phyloP scores from a whole-genome alignment of 768 basidiomycete genomes.

The Boletus fagicola region DNA sequence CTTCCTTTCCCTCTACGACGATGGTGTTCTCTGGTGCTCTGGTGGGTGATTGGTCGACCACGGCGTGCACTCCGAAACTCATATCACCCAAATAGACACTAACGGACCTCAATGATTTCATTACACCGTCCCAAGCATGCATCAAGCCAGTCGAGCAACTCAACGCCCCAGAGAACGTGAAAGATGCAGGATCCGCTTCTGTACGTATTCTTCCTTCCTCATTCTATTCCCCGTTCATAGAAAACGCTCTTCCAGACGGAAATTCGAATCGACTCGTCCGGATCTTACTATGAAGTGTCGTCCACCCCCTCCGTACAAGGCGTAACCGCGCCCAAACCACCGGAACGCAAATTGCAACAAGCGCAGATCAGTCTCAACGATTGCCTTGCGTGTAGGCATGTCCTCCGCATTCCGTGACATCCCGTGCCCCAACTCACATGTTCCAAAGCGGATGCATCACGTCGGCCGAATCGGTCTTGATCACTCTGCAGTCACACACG shows the following conservation, averaged over 20 bases:
- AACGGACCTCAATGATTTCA: slow-evolving; percentile 95
- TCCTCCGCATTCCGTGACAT: slow-evolving; percentile 6
- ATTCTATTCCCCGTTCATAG: slow-evolving; percentile 1
- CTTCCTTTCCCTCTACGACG: neutral
- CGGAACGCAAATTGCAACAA: slow-evolving; percentile 70
- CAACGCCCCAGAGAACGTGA: slow-evolving; percentile 40
- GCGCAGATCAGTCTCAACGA: slow-evolving; percentile 97
- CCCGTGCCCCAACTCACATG: slow-evolving; percentile 9
- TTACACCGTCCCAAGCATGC: slow-evolving; percentile 94
- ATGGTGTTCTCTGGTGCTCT: slow-evolving; percentile 91
- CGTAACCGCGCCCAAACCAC: slow-evolving; percentile 22
- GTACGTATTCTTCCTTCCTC: slow-evolving; percentile 30
- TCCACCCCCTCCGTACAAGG: slow-evolving; percentile 25
- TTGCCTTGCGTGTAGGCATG: slow-evolving; percentile 95
- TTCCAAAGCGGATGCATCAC: slow-evolving; percentile 88
- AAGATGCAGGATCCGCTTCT: slow-evolving; percentile 42
- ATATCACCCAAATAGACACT: slow-evolving; percentile 55
- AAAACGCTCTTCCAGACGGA: slow-evolving; percentile 61
- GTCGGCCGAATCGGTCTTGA: slow-evolving; percentile 95
- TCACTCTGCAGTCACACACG: slow-evolving; percentile 91
- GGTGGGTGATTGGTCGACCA: slow-evolving; percentile 39
- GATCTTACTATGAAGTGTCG: slow-evolving; percentile 85
- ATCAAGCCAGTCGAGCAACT: slow-evolving; percentile 86
- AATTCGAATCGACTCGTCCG: slow-evolving; percentile 82
- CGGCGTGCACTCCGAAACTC: slow-evolving; percentile 4